Percentiles rank a stretch among this genome's conserved stretches.
Conservation (phyloP, 2,329 filamentous ascomycete species). For the Simplicillium aogashimaense region DNA sequence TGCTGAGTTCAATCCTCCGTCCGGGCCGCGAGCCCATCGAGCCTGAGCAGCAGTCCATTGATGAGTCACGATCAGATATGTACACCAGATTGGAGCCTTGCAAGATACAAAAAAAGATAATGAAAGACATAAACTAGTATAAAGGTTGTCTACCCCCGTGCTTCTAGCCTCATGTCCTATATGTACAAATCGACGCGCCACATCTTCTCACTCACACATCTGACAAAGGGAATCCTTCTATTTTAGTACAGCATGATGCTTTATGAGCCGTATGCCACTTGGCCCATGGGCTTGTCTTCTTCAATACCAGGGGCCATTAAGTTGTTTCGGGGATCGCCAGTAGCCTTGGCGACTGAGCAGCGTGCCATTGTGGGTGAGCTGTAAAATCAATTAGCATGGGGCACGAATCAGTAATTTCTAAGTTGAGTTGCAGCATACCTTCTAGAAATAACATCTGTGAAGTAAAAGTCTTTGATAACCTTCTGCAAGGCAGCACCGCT, state of each 20-base stretch:
- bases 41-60: too few relatives aligned
- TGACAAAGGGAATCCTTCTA: constrained; percentile 23
- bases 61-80: too few relatives aligned
- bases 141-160: too few relatives aligned
- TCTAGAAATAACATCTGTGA: constrained; percentile 93
- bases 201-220: constrained; percentile 10
- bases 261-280: constrained; percentile 49
- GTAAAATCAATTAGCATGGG: constrained; percentile 12
- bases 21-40: too few relatives aligned
- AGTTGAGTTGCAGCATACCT: constrained; percentile 49
- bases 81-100: background rate
- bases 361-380: constrained; percentile 98
- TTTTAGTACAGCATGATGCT: constrained; percentile 21
- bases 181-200: background rate
- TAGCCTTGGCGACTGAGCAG: constrained; percentile 86
- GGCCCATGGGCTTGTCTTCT: constrained; percentile 51
- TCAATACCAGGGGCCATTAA: constrained; percentile 65
- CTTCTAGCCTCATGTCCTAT: background rate
- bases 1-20: too few relatives aligned
- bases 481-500: constrained; percentile 68
- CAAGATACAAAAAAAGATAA: background rate
- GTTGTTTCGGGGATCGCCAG: constrained; percentile 67
- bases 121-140: background rate
- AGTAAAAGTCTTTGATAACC: constrained; percentile 93
- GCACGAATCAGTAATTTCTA: constrained; percentile 2